Evolutionary conservation across 2,329 filamentous ascomycete species (phyloP), one percentile per base, ranked within the genome.

Genomic region (Claviceps sp.): DNA sequence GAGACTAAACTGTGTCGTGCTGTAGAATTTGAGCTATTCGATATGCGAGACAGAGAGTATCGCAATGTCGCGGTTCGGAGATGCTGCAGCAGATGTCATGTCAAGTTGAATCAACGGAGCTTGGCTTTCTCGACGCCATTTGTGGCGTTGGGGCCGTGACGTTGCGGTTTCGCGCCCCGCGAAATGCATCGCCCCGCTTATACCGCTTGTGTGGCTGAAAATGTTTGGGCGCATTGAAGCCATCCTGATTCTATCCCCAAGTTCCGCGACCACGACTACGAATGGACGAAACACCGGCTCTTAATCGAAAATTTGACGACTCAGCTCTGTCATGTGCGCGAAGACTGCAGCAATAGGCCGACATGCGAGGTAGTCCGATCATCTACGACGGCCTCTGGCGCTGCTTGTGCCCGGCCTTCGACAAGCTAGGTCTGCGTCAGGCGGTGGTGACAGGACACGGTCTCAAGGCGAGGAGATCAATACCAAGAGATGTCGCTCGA

Each of bases 371-470:
- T 44, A 58, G 56, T 42, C 54, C 54, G 55, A 58, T 75, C 49
- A 62, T 70, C 2, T 61, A 73, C 39, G 81, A 85, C 63, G 78
- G 80, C 55, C 71, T 85, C 46, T 83, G 80, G 78, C 76, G 77
- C 61, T 82, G 76, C 60, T 68, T 85, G 16, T 84, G 78, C 60
- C 81, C 81, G 13, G 74, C 73, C 8, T 69, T 78, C 53, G 74
- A 78, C 58, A 57, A 65, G 6, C 53, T 59, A 4, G 60, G 65
- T 2, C 60, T 74, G 13, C 63, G 64, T 4, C 68, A 59, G 50
- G 60, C 67, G 16, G 53, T 68, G 52, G 19, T n/a, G 13, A 11
- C 24, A 34, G 30, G 30, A 22, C 13, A 43, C 19, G 24, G 13
- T 24, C 19, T 24, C 4, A 5, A 5, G 42, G 13, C 42, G 13